Conservation (phyloP, 805 yeast species). For the Myxozyma sirexii region DNA sequence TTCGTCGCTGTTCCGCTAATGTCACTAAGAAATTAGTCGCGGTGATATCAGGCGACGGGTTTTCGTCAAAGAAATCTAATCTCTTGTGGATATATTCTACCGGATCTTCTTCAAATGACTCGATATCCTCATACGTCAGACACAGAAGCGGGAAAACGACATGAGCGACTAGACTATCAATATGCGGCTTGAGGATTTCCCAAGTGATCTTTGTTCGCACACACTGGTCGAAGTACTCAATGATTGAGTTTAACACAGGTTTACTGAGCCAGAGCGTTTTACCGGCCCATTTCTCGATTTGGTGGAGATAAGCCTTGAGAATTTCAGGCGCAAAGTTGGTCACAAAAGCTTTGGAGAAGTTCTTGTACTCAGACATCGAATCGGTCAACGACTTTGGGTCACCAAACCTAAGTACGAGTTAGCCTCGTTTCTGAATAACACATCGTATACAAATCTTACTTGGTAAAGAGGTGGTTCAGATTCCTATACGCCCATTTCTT, state of each 20-base stretch:
- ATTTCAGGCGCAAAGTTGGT: conserved; percentile 72
- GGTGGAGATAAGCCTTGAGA: conserved; percentile 61
- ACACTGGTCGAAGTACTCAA: conserved; percentile 42
- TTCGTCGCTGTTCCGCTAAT: conserved; percentile 67
- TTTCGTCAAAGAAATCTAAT: conserved; percentile 63
- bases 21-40: conserved; percentile 74
- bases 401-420: conserved; percentile 22
- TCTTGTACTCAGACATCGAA: conserved; percentile 53
- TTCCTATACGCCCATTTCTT: conserved; percentile 91
- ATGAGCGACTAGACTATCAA: conserved; percentile 64
- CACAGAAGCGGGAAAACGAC: conserved; percentile 76
- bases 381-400: conserved; percentile 32
- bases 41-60: conserved; percentile 72
- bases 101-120: conserved; percentile 82
- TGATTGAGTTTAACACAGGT: conserved; percentile 62
- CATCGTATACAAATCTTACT: conserved; percentile 54
- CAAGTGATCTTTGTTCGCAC: conserved; percentile 65
- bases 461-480: conserved; percentile 65
- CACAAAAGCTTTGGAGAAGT: conserved; percentile 59
- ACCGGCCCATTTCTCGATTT: conserved; percentile 74
- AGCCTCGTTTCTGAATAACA: not conserved
- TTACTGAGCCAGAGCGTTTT: conserved; percentile 69
- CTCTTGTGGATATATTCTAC: conserved; percentile 79
- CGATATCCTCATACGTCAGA: conserved; percentile 67
- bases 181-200: conserved; percentile 65